These are phyloP conservation scores for Phtheirospermum japonicum DNA, from an alignment of 257 asterid genomes.

Conservation along the genomic window DNA sequence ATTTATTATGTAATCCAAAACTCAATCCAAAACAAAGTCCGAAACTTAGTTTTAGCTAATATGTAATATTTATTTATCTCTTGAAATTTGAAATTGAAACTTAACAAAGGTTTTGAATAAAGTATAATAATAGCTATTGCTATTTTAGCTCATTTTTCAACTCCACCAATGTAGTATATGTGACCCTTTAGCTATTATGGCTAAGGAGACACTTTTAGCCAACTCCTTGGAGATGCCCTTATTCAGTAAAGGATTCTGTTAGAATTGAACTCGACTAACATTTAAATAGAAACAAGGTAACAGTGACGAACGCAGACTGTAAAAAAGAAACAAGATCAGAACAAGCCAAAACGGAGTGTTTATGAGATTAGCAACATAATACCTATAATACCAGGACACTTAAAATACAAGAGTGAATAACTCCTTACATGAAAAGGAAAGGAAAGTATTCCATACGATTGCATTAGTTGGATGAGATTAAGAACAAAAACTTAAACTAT, in stretches of 20 bases:
- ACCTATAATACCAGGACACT: not conserved
- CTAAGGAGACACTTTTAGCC: too few species aligned
- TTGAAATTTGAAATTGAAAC: too few species aligned
- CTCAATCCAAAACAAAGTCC: too few species aligned
- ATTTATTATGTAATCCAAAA: too few species aligned
- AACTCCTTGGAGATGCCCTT: too few species aligned
- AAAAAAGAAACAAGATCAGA: not conserved
- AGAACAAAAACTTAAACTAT: not conserved
- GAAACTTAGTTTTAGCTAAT: too few species aligned
- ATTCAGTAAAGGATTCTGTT: not conserved
- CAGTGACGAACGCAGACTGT: not conserved
- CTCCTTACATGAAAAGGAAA: not conserved
- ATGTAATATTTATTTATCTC: too few species aligned
- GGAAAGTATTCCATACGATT: not conserved
- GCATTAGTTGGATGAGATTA: not conserved
- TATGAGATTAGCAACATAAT: not conserved
- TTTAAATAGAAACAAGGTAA: not conserved
- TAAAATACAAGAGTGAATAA: not conserved
- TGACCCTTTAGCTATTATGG: too few species aligned
- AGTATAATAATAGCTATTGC: too few species aligned
- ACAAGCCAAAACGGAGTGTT: not conserved
- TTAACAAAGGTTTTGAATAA: too few species aligned
- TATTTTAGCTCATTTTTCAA: too few species aligned
- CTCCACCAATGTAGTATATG: too few species aligned
- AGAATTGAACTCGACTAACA: not conserved